Percentiles rank a stretch among this genome's conserved stretches.
phyloP scores from a whole-genome alignment of 2,329 filamentous ascomycete genomes.

The Drechslerella dactyloides region DNA sequence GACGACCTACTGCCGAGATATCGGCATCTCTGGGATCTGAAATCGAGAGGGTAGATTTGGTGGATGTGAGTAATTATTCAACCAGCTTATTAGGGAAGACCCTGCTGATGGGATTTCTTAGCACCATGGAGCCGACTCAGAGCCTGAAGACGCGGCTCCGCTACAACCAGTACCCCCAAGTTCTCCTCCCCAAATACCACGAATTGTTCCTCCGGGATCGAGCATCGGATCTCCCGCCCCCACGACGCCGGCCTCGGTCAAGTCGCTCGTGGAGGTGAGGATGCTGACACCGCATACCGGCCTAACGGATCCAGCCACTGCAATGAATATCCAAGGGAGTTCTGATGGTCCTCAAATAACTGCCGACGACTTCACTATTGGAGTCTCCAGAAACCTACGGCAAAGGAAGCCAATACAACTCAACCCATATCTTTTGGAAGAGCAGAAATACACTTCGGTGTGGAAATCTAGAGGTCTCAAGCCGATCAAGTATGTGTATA shows the following conservation, averaged over 20 bases:
- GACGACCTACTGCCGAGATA: background rate
- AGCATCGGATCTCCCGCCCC: constrained; percentile 13
- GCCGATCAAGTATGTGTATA: constrained; percentile 52
- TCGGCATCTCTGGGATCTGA: background rate
- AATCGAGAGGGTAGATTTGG: constrained; percentile 24
- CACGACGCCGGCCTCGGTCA: constrained; percentile 18
- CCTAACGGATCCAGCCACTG: constrained; percentile 24
- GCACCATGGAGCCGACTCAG: constrained; percentile 44
- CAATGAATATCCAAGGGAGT: constrained; percentile 14
- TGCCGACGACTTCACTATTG: constrained; percentile 34
- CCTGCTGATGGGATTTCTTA: constrained; percentile 6
- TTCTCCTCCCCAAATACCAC: constrained; percentile 29
- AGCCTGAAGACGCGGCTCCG: constrained; percentile 13
- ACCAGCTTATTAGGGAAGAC: background rate
- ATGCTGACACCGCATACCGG: constrained; percentile 21
- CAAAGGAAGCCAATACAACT: constrained; percentile 55
- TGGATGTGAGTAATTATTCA: constrained; percentile 19
- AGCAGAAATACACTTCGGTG: constrained; percentile 51
- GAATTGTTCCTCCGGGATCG: constrained; percentile 5
- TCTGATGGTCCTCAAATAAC: constrained; percentile 28
- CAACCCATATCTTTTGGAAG: constrained; percentile 54
- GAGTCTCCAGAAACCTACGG: constrained; percentile 52
- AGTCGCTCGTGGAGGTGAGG: constrained; percentile 17
- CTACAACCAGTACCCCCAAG: constrained; percentile 21
- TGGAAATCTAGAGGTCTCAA: constrained; percentile 53